Percentiles rank a stretch among this genome's conserved stretches.
phyloP scores from a whole-genome alignment of 441 rosid species.

The Populus hybrid region DNA sequence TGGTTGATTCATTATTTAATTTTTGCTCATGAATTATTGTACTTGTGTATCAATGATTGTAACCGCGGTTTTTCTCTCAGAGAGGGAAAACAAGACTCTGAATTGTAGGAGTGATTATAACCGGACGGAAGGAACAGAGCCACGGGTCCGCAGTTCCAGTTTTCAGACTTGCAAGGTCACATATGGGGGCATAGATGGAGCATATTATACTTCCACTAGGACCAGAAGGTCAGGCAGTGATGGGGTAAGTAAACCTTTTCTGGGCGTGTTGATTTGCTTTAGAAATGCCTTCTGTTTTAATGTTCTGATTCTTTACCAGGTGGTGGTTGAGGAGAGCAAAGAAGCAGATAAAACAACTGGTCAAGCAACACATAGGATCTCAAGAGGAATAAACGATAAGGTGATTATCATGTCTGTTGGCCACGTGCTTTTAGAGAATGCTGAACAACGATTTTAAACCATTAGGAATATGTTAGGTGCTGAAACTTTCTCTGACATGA shows the following conservation, averaged over 20 bases:
- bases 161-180: conserved; percentile 56
- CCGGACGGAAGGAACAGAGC: conserved; percentile 28
- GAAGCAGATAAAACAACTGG: conserved; percentile 78
- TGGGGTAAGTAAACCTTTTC: conserved; percentile 51
- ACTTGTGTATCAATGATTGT: conserved; percentile 4
- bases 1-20: not conserved
- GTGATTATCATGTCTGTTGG: conserved; percentile 26
- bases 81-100: conserved; percentile 33
- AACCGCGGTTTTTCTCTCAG: conserved; percentile 30
- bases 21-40: not conserved
- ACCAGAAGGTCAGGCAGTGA: conserved; percentile 57
- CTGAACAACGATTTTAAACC: not conserved
- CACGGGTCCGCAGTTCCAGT: conserved; percentile 35
- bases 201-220: conserved; percentile 68
- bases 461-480: not conserved
- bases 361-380: conserved; percentile 77
- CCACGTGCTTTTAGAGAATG: not conserved
- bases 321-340: conserved; percentile 71
- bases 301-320: conserved; percentile 34
- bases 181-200: conserved; percentile 78
- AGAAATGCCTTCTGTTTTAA: conserved; percentile 5
- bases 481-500: not conserved
- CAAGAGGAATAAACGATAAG: conserved; percentile 81
- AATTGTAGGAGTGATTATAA: conserved; percentile 28
- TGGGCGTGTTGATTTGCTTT: not conserved